Evolutionary conservation across 805 yeast species (phyloP).

Genomic region (Candida verbasci): DNA sequence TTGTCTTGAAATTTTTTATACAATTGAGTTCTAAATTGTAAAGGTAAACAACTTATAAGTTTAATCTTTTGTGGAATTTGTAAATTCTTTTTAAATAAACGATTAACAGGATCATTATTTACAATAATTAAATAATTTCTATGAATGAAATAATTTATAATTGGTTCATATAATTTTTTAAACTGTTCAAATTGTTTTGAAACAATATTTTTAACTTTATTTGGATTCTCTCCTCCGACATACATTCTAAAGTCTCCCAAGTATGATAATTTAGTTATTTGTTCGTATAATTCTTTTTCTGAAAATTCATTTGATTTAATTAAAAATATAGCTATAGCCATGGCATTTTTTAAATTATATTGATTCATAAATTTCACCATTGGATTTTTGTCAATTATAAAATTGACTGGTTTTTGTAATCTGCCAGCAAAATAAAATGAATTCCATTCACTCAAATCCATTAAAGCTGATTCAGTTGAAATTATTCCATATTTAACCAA

Average conservation of each 20-base stretch:
- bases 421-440: constrained; percentile 88
- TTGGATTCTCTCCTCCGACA: constrained; percentile 88
- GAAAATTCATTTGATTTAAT: constrained; percentile 40
- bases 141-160: constrained; percentile 24
- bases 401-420: constrained; percentile 86
- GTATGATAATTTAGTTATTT: constrained; percentile 77
- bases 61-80: constrained; percentile 10
- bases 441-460: constrained; percentile 80
- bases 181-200: constrained; percentile 67
- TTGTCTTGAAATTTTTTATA: constrained; percentile 25
- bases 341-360: constrained; percentile 72
- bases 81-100: constrained; percentile 12
- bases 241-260: constrained; percentile 85
- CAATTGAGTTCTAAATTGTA: constrained; percentile 40
- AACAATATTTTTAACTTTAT: constrained; percentile 83
- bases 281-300: constrained; percentile 66
- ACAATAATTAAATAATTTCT: constrained; percentile 15
- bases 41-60: constrained; percentile 47
- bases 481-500: constrained; percentile 85
- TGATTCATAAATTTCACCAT: constrained; percentile 65
- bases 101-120: constrained; percentile 11
- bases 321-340: constrained; percentile 60
- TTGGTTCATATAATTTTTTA: constrained; percentile 68
- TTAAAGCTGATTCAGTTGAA: constrained; percentile 52
- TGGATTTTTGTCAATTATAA: constrained; percentile 56